phyloP scores from a whole-genome alignment of 352 stramenopile genomes.

The Phytopythium sindhum region DNA sequence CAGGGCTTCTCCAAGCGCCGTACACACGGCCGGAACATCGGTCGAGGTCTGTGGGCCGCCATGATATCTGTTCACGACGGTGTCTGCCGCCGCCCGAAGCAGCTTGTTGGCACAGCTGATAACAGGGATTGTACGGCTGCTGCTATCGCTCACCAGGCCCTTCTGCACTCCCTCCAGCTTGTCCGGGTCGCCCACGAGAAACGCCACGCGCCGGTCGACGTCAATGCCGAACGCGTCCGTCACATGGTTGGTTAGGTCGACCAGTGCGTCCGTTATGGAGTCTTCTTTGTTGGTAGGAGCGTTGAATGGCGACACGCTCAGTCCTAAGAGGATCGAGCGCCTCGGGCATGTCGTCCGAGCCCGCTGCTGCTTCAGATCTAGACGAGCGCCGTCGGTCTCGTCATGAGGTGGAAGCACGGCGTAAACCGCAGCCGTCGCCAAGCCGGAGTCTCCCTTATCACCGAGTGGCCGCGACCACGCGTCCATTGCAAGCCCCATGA shows the following conservation, averaged over 20 bases:
- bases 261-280: background rate
- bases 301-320: background rate
- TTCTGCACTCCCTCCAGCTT: background rate
- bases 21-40: background rate
- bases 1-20: background rate
- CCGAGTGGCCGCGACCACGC: background rate
- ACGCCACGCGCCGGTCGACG: background rate
- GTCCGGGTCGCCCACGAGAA: conserved; percentile 2
- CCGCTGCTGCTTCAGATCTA: background rate
- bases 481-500: background rate
- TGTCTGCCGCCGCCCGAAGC: background rate
- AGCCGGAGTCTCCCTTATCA: too few relatives aligned
- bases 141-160: background rate
- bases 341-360: background rate
- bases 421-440: background rate
- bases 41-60: too few relatives aligned
- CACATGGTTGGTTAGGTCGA: background rate
- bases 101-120: background rate
- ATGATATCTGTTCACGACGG: background rate
- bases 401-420: background rate
- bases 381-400: background rate
- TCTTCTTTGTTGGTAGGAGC: background rate
- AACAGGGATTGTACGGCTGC: background rate
- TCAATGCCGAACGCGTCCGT: background rate
- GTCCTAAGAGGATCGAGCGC: background rate